Conservation (phyloP, 2,329 filamentous ascomycete genomes). For the Niveomyces coronatus region DNA sequence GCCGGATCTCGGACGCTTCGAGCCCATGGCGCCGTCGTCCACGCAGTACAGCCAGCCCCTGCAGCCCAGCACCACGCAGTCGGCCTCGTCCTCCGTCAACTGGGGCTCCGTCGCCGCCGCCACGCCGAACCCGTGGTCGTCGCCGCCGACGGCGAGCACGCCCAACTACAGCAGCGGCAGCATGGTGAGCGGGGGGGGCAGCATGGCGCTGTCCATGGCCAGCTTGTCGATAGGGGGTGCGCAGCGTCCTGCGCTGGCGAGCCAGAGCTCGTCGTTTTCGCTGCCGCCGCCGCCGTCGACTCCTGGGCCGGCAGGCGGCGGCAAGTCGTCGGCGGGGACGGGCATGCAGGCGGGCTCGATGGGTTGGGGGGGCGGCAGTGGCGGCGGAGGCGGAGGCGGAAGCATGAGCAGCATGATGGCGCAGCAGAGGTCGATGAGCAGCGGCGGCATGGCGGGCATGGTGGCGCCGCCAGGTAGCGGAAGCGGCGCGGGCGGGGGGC, state of each 20-base stretch:
- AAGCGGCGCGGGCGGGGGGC: slow-evolving; percentile 16
- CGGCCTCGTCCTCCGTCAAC: slow-evolving; percentile 35
- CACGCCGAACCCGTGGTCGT: slow-evolving; percentile 39
- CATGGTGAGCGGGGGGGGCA: slow-evolving; percentile 24
- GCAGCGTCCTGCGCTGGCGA: slow-evolving; percentile 22
- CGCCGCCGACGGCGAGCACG: slow-evolving; percentile 23
- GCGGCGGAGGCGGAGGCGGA: slow-evolving; percentile 9
- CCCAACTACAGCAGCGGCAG: slow-evolving; percentile 18
- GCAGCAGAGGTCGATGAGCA: slow-evolving; percentile 12
- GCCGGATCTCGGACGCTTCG: slow-evolving; percentile 46
- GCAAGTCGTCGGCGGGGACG: slow-evolving; percentile 16
- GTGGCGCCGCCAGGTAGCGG: slow-evolving; percentile 18
- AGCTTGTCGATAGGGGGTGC: slow-evolving; percentile 36
- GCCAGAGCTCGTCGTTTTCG: slow-evolving; percentile 40
- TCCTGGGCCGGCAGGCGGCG: not conserved
- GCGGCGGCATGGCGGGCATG: slow-evolving; percentile 13
- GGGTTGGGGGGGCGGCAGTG: too few species aligned
- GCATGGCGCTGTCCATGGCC: slow-evolving; percentile 34
- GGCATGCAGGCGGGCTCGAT: not conserved
- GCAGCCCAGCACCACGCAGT: slow-evolving; percentile 27
- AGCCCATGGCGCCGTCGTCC: slow-evolving; percentile 44
- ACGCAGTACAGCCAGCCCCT: slow-evolving; percentile 55
- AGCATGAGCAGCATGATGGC: slow-evolving; percentile 13
- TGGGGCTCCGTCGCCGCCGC: slow-evolving; percentile 31
- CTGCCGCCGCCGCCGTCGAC: slow-evolving; percentile 42